phyloP scores from a whole-genome alignment of 176 grass and related monocot species.

The Sorghum bicolor region DNA sequence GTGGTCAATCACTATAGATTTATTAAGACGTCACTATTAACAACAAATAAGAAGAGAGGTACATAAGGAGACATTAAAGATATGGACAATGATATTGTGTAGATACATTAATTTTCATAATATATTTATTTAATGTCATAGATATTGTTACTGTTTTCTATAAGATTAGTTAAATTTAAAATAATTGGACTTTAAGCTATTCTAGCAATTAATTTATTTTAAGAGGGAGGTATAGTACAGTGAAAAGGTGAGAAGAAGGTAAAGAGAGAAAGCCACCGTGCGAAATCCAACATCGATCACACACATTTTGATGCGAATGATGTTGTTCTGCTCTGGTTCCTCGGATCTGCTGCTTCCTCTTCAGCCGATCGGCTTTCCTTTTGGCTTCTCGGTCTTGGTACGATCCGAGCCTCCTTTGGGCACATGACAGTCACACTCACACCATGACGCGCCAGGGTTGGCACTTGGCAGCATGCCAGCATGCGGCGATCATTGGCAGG shows the following conservation, averaged over 20 bases:
- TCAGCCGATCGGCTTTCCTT: constrained; percentile 14
- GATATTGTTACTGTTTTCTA: not conserved
- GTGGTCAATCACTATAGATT: too few species aligned
- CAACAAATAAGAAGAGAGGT: too few species aligned
- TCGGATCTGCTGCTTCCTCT: constrained; percentile 48
- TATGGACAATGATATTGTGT: too few species aligned
- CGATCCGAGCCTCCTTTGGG: not conserved
- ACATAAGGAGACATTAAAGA: too few species aligned
- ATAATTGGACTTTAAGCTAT: not conserved
- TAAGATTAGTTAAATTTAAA: not conserved
- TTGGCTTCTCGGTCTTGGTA: constrained; percentile 26
- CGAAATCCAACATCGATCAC: constrained; percentile 30
- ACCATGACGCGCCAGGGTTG: not conserved
- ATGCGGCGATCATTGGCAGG: constrained; percentile 13
- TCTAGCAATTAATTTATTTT: not conserved
- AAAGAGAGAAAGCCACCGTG: constrained; percentile 16
- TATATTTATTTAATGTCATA: too few species aligned
- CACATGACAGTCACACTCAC: constrained; percentile 21
- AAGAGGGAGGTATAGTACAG: not conserved
- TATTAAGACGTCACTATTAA: too few species aligned
- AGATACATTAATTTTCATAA: too few species aligned
- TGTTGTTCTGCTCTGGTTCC: constrained; percentile 15
- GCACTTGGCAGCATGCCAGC: not conserved
- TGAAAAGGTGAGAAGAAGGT: not conserved
- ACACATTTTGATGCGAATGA: constrained; percentile 47